These are phyloP conservation scores for Alternaria triticina DNA, from an alignment of 2,329 filamentous ascomycete species.

Conservation along the genomic window DNA sequence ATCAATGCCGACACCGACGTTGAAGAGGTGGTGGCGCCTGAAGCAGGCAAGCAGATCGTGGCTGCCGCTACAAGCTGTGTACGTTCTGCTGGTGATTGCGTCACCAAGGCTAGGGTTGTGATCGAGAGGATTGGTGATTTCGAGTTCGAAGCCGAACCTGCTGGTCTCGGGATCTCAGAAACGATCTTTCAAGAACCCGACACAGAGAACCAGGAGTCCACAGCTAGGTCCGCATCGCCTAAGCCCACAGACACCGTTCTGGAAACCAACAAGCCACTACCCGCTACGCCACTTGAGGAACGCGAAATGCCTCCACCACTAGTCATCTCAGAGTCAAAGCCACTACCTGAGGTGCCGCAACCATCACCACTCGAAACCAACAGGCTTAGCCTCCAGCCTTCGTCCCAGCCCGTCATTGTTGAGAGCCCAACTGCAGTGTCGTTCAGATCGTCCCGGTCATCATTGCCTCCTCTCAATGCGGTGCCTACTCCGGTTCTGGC, in stretches of 20 bases:
- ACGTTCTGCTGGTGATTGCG: conserved; percentile 87
- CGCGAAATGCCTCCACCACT: conserved; percentile 50
- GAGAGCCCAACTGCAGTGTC: conserved; percentile 44
- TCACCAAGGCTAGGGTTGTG: conserved; percentile 81
- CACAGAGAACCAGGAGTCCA: conserved; percentile 16
- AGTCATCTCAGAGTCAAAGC: conserved; percentile 66
- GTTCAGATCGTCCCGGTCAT: conserved; percentile 58
- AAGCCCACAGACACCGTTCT: conserved; percentile 20
- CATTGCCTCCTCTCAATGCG: conserved; percentile 49
- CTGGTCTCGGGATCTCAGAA: conserved; percentile 52
- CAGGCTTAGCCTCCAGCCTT: conserved; percentile 31
- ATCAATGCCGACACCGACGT: conserved; percentile 70
- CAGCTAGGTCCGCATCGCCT: conserved; percentile 11
- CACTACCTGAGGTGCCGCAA: conserved; percentile 68
- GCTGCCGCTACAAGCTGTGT: conserved; percentile 86
- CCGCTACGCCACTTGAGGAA: conserved; percentile 46
- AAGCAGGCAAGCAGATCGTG: conserved; percentile 77
- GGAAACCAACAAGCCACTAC: conserved; percentile 48
- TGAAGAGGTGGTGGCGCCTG: conserved; percentile 78
- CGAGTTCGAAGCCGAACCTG: conserved; percentile 64
- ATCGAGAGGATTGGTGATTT: conserved; percentile 92
- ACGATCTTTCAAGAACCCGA: conserved; percentile 43
- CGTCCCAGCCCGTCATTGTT: conserved; percentile 27
- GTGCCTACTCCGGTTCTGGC: conserved; percentile 36
- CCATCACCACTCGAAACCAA: conserved; percentile 45